A percentile compares a stretch with the other conserved stretches of the same genome.
These are phyloP conservation scores for Cunninghamia lanceolata DNA, from an alignment of 75 land plant genomes.

Conservation along the genomic window DNA sequence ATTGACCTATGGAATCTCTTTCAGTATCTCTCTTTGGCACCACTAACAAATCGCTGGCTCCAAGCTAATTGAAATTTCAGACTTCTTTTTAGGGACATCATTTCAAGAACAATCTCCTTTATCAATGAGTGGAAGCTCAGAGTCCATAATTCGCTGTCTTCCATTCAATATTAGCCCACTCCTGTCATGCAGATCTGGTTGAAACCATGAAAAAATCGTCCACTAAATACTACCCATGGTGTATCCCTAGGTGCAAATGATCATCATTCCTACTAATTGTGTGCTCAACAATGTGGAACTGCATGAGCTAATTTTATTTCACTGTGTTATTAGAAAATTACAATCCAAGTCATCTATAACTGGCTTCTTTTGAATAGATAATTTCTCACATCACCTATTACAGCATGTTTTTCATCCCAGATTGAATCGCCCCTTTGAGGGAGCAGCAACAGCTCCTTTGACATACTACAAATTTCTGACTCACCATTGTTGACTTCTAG, in stretches of 20 bases:
- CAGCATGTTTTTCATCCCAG: neutral
- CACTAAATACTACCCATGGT: conserved; percentile 2
- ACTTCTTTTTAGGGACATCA: neutral
- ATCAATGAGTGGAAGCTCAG: conserved; percentile 30
- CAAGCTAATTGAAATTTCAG: conserved; percentile 16
- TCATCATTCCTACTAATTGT: neutral
- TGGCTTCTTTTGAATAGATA: neutral
- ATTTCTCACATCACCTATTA: neutral
- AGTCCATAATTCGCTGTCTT: conserved; percentile 41
- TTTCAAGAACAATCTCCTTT: conserved; percentile 12
- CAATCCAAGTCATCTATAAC: conserved; percentile 37
- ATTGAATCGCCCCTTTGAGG: neutral
- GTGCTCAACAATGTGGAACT: conserved; percentile 29
- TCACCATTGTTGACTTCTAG: neutral
- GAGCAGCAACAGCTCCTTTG: conserved; percentile 2
- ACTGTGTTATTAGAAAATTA: conserved; percentile 21
- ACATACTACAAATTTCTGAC: neutral
- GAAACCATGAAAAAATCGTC: conserved; percentile 79
- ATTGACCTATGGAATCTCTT: conserved; percentile 32
- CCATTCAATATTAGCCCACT: conserved; percentile 24
- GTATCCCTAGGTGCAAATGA: conserved; percentile 18
- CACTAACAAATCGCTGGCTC: conserved; percentile 62
- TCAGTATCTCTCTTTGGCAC: conserved; percentile 53
- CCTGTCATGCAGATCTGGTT: conserved; percentile 29
- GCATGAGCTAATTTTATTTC: conserved; percentile 7